Percentiles rank a stretch among this genome's conserved stretches.
Conservation (phyloP, 1,139 yeast genomes). For the Geotrichum histeridarum region DNA sequence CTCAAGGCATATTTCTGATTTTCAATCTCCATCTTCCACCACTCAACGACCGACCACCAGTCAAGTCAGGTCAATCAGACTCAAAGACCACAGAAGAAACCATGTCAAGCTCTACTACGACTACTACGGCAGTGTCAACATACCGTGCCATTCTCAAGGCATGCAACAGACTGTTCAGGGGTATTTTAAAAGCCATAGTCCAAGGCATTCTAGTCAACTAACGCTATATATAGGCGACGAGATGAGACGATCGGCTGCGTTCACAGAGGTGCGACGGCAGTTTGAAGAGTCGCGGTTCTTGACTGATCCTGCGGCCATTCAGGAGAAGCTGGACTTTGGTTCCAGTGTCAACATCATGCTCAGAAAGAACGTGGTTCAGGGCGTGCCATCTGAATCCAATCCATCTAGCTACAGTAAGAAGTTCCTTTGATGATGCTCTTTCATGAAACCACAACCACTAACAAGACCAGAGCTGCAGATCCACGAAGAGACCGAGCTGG, state of each 20-base stretch:
- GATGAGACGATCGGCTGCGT: slow-evolving; percentile 46
- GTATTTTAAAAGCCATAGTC: slow-evolving; percentile 45
- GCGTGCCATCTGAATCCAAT: slow-evolving; percentile 47
- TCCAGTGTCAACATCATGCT: slow-evolving; percentile 67
- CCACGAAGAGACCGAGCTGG: slow-evolving; percentile 79
- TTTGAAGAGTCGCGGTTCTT: slow-evolving; percentile 43
- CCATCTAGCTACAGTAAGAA: slow-evolving; percentile 37
- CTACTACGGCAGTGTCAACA: slow-evolving; percentile 39
- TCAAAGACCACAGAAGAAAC: not conserved
- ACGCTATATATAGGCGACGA: slow-evolving; percentile 11
- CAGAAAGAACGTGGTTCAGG: slow-evolving; percentile 78
- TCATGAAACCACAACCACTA: not conserved
- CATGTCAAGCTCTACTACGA: not conserved
- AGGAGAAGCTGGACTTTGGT: slow-evolving; percentile 44
- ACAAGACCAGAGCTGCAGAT: slow-evolving; percentile 48
- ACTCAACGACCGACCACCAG: not conserved
- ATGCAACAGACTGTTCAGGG: slow-evolving; percentile 58
- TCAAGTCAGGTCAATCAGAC: not conserved
- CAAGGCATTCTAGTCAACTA: not conserved
- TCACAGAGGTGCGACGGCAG: slow-evolving; percentile 58
- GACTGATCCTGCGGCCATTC: slow-evolving; percentile 45
- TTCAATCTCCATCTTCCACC: too few species aligned
- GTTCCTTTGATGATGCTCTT: slow-evolving; percentile 11
- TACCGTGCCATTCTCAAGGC: slow-evolving; percentile 71
- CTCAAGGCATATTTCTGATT: too few species aligned